Evolutionary conservation across 495 filamentous ascomycete genomes (phyloP), one percentile per base, ranked within the genome.

Genomic region (Aspergillus affinis): DNA sequence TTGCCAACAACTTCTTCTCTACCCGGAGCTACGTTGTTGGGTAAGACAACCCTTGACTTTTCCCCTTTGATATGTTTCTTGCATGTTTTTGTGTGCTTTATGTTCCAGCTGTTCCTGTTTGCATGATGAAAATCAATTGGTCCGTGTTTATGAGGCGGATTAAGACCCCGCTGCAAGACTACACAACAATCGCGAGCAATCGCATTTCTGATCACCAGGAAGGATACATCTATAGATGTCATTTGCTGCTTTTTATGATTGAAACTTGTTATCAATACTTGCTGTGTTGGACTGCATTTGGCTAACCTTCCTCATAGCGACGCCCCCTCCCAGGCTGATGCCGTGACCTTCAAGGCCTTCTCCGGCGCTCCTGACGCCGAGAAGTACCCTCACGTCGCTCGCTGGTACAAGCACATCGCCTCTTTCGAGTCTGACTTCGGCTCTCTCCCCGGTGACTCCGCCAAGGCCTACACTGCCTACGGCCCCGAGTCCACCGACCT

Each of bases 141-240:
- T 96, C 93, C 92, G 92, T 97, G 92, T 96, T 96, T 84, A 92
- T 87, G 90, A 97, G 89, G 88, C 88, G 92, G 87, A 83, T 91
- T 92, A 96, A 96, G 92, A 95, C 89, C 88, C 87, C 90, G 89
- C 84, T 81, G 82, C 72, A 85, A 87, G 93, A 93, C 83, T 92
- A 93, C 82, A 85, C 79, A 59, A 78, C 84, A 82, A 85, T 82
- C 81, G 90, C 82, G 81, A 88, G 80, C 75, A 76, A 81, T 84
- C 88, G 90, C 90, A 89, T 74, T 84, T 91, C 91, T 96, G 91
- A 96, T 81, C 69, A 32, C 44, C 51, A 59, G 41, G 64, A 64
- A 61, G 62, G 58, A 54, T 51, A 47, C 36, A 50, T 57, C 6
- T 48, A 10, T 60, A n/a, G n/a, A n/a, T 29, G 21, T 49, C 44